These are phyloP conservation scores for Cichorium intybus DNA, from an alignment of 140 eudicot species.

Conservation along the genomic window DNA sequence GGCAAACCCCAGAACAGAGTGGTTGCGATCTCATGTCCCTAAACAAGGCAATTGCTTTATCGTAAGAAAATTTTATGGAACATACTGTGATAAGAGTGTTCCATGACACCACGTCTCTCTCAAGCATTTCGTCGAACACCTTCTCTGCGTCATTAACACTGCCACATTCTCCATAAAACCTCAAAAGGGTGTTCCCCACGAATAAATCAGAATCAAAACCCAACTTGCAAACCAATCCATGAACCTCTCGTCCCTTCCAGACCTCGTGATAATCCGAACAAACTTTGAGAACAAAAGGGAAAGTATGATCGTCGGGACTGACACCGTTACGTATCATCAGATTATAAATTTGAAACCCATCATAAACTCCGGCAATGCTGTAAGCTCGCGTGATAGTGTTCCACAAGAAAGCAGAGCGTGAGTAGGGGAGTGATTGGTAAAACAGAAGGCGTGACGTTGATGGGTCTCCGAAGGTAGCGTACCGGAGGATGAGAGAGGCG, in stretches of 20 bases:
- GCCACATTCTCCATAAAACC: slow-evolving; percentile 54
- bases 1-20: slow-evolving; percentile 15
- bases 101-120: slow-evolving; percentile 59
- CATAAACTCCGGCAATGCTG: slow-evolving; percentile 21
- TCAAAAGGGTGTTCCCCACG: slow-evolving; percentile 62
- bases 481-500: slow-evolving; percentile 62
- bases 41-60: slow-evolving; percentile 33
- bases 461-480: slow-evolving; percentile 39
- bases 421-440: slow-evolving; percentile 31
- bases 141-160: slow-evolving; percentile 29
- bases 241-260: slow-evolving; percentile 56
- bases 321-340: slow-evolving; percentile 38
- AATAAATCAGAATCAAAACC: slow-evolving; percentile 50
- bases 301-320: slow-evolving; percentile 56
- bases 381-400: slow-evolving; percentile 56
- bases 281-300: slow-evolving; percentile 59
- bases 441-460: slow-evolving; percentile 30
- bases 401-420: slow-evolving; percentile 52
- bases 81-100: slow-evolving; percentile 51
- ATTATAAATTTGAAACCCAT: slow-evolving; percentile 40
- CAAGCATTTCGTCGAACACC: slow-evolving; percentile 75
- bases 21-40: slow-evolving; percentile 31
- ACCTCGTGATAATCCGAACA: slow-evolving; percentile 39
- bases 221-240: slow-evolving; percentile 41
- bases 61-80: slow-evolving; percentile 18